Percentiles rank a stretch among this genome's conserved stretches.
Evolutionary conservation across 768 basidiomycete genomes (phyloP).

Genomic region (Butyriboletus loyo): DNA sequence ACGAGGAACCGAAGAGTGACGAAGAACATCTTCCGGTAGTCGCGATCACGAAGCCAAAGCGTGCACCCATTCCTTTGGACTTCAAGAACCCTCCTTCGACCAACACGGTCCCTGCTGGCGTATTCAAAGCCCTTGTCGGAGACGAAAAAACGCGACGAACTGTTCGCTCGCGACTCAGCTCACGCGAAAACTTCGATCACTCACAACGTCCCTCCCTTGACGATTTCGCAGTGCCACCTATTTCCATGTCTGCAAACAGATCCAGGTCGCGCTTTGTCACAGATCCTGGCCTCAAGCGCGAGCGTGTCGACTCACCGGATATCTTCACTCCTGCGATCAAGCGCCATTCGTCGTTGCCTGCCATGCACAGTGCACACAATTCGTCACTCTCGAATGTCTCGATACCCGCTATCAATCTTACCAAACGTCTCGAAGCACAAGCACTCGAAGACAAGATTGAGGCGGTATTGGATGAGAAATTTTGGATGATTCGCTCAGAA

Average conservation of each 20-base stretch:
- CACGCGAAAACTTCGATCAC: slow-evolving; percentile 71
- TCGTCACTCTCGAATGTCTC: slow-evolving; percentile 45
- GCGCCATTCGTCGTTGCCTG: slow-evolving; percentile 57
- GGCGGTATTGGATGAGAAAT: slow-evolving; percentile 66
- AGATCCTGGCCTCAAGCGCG: slow-evolving; percentile 48
- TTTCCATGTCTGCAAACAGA: slow-evolving; percentile 60
- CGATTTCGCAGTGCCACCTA: slow-evolving; percentile 65
- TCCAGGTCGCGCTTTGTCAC: slow-evolving; percentile 54
- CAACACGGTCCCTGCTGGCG: slow-evolving; percentile 80
- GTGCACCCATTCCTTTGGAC: slow-evolving; percentile 76
- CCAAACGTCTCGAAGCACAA: slow-evolving; percentile 56
- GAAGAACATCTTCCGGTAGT: slow-evolving; percentile 14
- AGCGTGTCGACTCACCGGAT: slow-evolving; percentile 33
- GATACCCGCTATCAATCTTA: slow-evolving; percentile 48
- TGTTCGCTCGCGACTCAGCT: slow-evolving; percentile 75
- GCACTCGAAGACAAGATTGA: slow-evolving; percentile 60
- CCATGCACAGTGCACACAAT: slow-evolving; percentile 45
- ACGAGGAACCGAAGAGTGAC: slow-evolving; percentile 13
- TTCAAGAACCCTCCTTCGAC: slow-evolving; percentile 63
- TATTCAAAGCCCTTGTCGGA: slow-evolving; percentile 75
- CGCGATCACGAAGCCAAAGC: slow-evolving; percentile 42
- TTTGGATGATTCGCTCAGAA: slow-evolving; percentile 48
- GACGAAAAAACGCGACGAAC: slow-evolving; percentile 68
- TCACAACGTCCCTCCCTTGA: slow-evolving; percentile 71
- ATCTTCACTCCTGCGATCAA: slow-evolving; percentile 43